Evolutionary conservation across 441 rosid genomes (phyloP).

Genomic region (Brassica hybrid): DNA sequence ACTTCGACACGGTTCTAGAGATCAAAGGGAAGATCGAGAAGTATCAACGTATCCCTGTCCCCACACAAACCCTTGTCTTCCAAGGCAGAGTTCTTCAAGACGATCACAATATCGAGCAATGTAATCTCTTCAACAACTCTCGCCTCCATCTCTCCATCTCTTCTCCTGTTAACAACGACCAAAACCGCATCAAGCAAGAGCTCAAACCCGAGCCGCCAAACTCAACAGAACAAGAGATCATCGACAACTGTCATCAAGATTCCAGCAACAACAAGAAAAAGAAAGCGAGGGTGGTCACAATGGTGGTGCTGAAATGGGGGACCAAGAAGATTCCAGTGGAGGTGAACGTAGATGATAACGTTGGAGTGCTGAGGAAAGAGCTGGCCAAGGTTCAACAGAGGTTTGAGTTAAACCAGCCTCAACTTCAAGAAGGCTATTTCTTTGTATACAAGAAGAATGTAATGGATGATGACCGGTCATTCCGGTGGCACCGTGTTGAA

Average conservation of each 20-base stretch:
- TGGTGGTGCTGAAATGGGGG: background rate
- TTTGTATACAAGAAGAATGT: background rate
- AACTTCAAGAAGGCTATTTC: background rate
- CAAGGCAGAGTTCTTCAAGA: slow-evolving; percentile 51
- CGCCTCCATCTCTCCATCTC: background rate
- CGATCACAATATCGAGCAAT: background rate
- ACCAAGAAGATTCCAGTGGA: slow-evolving; percentile 7
- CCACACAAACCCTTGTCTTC: slow-evolving; percentile 3
- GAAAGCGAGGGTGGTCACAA: background rate
- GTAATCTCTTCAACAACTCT: background rate
- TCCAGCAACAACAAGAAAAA: background rate
- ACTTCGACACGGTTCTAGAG: slow-evolving; percentile 23
- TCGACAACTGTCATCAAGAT: background rate
- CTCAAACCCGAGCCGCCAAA: background rate
- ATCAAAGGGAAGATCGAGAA: slow-evolving; percentile 4
- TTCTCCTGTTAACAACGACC: background rate
- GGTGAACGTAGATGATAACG: background rate
- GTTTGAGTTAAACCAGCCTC: slow-evolving; percentile 16
- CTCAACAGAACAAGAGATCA: background rate
- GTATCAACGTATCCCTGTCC: background rate
- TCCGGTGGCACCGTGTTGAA: background rate
- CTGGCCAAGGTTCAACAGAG: slow-evolving; percentile 26
- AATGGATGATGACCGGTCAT: background rate
- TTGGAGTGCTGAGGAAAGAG: background rate
- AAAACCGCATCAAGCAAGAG: background rate